Evolutionary conservation across 2,329 filamentous ascomycete species (phyloP), one percentile per base, ranked within the genome.

Genomic region (Cadophora gregata): DNA sequence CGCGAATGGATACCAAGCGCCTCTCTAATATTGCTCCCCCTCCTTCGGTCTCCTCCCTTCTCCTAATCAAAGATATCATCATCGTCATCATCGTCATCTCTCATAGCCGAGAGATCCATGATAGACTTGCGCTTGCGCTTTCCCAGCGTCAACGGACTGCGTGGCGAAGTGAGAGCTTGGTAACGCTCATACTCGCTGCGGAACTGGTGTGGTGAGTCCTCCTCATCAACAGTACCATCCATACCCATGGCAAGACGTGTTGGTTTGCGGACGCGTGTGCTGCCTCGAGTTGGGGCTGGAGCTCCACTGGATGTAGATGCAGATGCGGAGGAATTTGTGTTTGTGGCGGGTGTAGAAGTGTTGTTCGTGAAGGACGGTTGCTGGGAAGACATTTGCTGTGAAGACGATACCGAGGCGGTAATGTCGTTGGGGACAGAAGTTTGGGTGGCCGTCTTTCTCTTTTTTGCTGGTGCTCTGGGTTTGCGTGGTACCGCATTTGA

Each of bases 101-200:
- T 55, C 42, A 58, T 51, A 16, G 56, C 31, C 4, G 47, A 31
- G 6, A 64, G 38, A 53, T 62, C 48, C 25, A 61, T 38, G 4
- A 61, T n/a, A 5, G 51, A 53, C 64, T 71, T 74, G 24, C 74
- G 31, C n/a, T 64, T 60, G n/a, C 75, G 62, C 68, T 76, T 76
- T 24, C 73, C 72, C 38, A 75, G 45, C 10, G 65, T 48, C 9
- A 72, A 55, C 9, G 67, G 67, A 58, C 65, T 70, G 5, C 68
- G 68, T 19, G 74, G 73, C n/a, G 67, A 70, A 19, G 69, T 71
- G 7, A 75, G 51, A 27, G 72, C 74, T 47, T 74, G 74, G 42
- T 67, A 77, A 9, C 65, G 70, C 25, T 77, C 75, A 65, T 77
- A 77, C 63, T 76, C 75, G 21, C 68, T 72, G 33, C 58, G 67